Percentiles rank a stretch among this genome's conserved stretches.
Evolutionary conservation across 2,329 filamentous ascomycete genomes (phyloP).

Genomic region (Ophidiomyces ophidiicola): DNA sequence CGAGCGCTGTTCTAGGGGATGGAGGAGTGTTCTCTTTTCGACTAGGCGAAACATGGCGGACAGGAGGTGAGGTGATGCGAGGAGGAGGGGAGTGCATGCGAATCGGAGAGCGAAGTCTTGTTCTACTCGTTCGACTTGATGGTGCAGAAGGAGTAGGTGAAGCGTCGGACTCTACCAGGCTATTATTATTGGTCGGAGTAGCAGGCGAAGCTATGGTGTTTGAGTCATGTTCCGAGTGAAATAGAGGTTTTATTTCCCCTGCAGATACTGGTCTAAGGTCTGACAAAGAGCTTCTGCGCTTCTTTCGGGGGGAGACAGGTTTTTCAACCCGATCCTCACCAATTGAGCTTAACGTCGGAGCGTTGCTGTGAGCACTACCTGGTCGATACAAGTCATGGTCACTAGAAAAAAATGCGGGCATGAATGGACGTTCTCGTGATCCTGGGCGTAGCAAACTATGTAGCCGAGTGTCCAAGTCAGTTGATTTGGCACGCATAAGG

Average conservation of each 20-base stretch:
- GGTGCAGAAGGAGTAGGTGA: constrained; percentile 11
- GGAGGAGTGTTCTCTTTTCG: constrained; percentile 33
- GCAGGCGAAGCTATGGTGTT: constrained; percentile 30
- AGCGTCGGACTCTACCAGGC: constrained; percentile 1
- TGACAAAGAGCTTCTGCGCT: constrained; percentile 81
- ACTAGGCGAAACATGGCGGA: constrained; percentile 8
- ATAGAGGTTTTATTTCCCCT: constrained; percentile 37
- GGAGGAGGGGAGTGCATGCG: constrained; percentile 18
- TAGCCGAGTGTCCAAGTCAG: constrained; percentile 50
- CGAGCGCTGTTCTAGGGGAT: constrained; percentile 23
- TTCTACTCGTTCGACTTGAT: constrained; percentile 3
- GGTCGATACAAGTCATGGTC: constrained; percentile 36
- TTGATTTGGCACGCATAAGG: constrained; percentile 61
- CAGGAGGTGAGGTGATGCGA: constrained; percentile 22
- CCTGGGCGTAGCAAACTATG: constrained; percentile 40
- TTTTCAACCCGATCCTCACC: constrained; percentile 40
- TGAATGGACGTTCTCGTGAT: constrained; percentile 44
- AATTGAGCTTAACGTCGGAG: constrained; percentile 39
- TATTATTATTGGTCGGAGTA: constrained; percentile 14
- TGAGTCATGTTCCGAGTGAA: constrained; percentile 22
- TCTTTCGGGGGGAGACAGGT: constrained; percentile 48
- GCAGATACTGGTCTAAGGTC: constrained; percentile 63
- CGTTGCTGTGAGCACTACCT: constrained; percentile 38
- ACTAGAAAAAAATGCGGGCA: constrained; percentile 38
- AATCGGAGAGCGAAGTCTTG: constrained; percentile 11